These are phyloP conservation scores for Aspergillus hortae DNA, from an alignment of 2,329 filamentous ascomycete species.

Conservation along the genomic window DNA sequence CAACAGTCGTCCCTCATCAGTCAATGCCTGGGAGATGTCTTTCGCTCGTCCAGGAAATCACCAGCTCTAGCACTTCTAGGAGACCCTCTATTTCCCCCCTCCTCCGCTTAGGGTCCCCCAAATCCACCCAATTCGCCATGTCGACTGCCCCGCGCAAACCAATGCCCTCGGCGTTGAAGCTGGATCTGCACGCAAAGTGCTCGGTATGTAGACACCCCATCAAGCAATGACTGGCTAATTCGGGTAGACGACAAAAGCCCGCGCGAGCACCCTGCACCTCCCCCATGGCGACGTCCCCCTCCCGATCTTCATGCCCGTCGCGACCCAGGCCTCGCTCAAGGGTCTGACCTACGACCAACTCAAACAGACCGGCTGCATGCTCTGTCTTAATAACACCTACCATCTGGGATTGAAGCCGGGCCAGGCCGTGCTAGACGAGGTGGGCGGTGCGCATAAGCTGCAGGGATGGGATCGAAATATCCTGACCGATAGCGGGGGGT, in stretches of 20 bases:
- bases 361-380: slow-evolving; percentile 78
- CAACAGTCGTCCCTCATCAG: background rate
- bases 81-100: background rate
- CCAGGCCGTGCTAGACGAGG: slow-evolving; percentile 77
- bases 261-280: slow-evolving; percentile 80
- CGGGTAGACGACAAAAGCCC: slow-evolving; percentile 81
- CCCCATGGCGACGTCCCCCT: slow-evolving; percentile 89
- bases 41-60: background rate
- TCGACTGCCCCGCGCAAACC: slow-evolving; percentile 28
- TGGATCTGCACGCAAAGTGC: slow-evolving; percentile 73
- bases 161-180: slow-evolving; percentile 64
- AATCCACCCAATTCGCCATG: slow-evolving; percentile 21
- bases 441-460: slow-evolving; percentile 90
- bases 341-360: slow-evolving; percentile 90
- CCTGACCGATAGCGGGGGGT: slow-evolving; percentile 65
- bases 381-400: slow-evolving; percentile 98
- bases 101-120: background rate
- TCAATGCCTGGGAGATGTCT: slow-evolving; percentile 3
- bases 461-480: slow-evolving; percentile 97
- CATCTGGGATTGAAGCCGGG: slow-evolving; percentile 93
- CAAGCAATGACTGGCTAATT: background rate
- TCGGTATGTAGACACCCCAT: slow-evolving; percentile 57
- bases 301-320: slow-evolving; percentile 97
- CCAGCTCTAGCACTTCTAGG: too few species aligned
- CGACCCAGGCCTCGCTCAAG: slow-evolving; percentile 93